Evolutionary conservation across 805 yeast genomes (phyloP), one percentile per base, ranked within the genome.

Genomic region (Ogataea populi-albae): DNA sequence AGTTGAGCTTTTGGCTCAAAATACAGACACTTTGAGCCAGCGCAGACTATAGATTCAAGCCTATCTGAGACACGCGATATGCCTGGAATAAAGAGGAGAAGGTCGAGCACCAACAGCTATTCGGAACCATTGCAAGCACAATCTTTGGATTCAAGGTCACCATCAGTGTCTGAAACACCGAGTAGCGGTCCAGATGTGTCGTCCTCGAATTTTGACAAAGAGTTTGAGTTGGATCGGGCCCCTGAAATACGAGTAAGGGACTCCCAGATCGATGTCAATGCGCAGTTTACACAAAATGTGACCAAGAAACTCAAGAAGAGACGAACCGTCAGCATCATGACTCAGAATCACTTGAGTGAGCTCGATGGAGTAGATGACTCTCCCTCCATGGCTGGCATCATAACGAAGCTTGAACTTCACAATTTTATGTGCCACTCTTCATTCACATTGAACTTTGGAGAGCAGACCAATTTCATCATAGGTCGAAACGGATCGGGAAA

Each of bases 401-500:
- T 89, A 26, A 73, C 75, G 47, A 67, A 68, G 27, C 71, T 89
- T 3, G 69, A 69, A 17, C 62, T 89, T 27, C 70, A 73, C 41
- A 86, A 87, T 62, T 87, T 87, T 57, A 87, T 87, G 96, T 87
- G 95, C 46, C 98, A 93, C 55, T 81, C 77, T 30, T 76, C 85
- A 37, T 86, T 93, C 51, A 79, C 77, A 37, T 62, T 93, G 6
- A 73, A 71, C 3, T 69, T 89, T 21, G 93, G 93, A 2, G 88
- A 91, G 0, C 76, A 80, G 35, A 69, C 89, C 47, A 89, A 89
- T 57, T 84, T 89, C 54, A 86, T 89, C 38, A 81, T 86, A 25
- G 98, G 98, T 15, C 70, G 82, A 38, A 89, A 89, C 53, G 98
- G 98, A 3, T 79, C 89, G 24, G 98, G 98, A 20, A 89, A 89